Evolutionary conservation across 331 rosid species (phyloP).

Genomic region (Spiraea crenata): DNA sequence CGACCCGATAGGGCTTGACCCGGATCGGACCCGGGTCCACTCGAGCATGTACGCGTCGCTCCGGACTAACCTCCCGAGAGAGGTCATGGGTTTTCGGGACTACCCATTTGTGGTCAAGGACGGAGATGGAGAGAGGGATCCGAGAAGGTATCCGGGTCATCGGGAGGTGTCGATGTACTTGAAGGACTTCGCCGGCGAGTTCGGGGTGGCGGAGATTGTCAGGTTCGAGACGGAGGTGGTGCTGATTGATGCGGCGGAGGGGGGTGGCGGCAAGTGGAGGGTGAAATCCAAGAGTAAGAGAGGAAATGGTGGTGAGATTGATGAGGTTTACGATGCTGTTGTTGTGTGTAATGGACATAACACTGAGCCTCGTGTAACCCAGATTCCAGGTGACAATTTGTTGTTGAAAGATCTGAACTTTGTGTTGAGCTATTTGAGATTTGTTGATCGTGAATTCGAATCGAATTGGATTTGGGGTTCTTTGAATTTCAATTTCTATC

Average conservation of each 20-base stretch:
- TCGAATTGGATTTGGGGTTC: not conserved
- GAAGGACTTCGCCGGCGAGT: slow-evolving; percentile 55
- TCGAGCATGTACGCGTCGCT: slow-evolving; percentile 77
- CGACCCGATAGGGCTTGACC: slow-evolving; percentile 59
- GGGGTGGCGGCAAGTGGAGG: slow-evolving; percentile 64
- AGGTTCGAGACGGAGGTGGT: slow-evolving; percentile 60
- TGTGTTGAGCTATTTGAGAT: not conserved
- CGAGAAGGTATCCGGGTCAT: slow-evolving; percentile 79
- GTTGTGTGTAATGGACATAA: slow-evolving; percentile 74
- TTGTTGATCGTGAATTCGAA: not conserved
- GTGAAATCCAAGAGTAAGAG: slow-evolving; percentile 40
- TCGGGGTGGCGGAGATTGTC: slow-evolving; percentile 48
- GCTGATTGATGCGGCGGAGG: slow-evolving; percentile 37
- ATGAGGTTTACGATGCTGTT: slow-evolving; percentile 77
- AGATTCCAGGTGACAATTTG: slow-evolving; percentile 47
- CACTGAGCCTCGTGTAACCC: slow-evolving; percentile 57
- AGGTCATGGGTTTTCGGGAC: slow-evolving; percentile 66
- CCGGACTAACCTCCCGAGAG: slow-evolving; percentile 78
- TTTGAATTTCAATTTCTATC: too few relatives aligned
- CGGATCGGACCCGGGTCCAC: slow-evolving; percentile 47
- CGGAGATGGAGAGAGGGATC: slow-evolving; percentile 47
- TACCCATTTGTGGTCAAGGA: slow-evolving; percentile 54
- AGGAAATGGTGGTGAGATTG: slow-evolving; percentile 28
- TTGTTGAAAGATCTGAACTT: not conserved
- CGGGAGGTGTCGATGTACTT: slow-evolving; percentile 68